Evolutionary conservation across 2,329 filamentous ascomycete genomes (phyloP).

Genomic region (Hypomyces perniciosus): DNA sequence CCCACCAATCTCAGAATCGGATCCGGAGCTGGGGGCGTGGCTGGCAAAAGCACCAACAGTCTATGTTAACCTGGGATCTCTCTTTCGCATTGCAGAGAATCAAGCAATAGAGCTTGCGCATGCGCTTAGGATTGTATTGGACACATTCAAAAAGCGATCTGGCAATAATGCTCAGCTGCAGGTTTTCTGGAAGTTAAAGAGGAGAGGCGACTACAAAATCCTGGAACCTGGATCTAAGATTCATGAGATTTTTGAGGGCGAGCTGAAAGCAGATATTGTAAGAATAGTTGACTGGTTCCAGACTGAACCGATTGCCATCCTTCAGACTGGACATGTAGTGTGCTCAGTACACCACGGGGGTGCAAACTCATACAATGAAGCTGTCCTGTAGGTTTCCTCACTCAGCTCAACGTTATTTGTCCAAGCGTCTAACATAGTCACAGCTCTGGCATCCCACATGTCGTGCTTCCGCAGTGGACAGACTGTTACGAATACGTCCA

Average conservation of each 20-base stretch:
- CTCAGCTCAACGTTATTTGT: too few species aligned
- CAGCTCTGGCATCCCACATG: slow-evolving; percentile 40
- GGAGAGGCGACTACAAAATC: slow-evolving; percentile 13
- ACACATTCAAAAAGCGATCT: slow-evolving; percentile 14
- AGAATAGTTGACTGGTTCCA: slow-evolving; percentile 36
- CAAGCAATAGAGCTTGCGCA: slow-evolving; percentile 34
- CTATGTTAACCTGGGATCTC: slow-evolving; percentile 43
- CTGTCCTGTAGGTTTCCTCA: slow-evolving; percentile 25
- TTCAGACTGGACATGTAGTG: slow-evolving; percentile 32
- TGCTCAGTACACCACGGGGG: slow-evolving; percentile 42
- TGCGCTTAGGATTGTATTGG: slow-evolving; percentile 31
- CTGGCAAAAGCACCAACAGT: slow-evolving; percentile 36
- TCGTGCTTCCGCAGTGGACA: slow-evolving; percentile 39
- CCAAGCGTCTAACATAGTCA: neutral
- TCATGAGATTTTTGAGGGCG: slow-evolving; percentile 18
- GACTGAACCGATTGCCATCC: slow-evolving; percentile 30
- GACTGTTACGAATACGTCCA: slow-evolving; percentile 43
- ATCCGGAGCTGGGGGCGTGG: slow-evolving; percentile 39
- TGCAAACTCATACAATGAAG: slow-evolving; percentile 38
- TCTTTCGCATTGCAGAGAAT: slow-evolving; percentile 24
- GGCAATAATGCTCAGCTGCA: slow-evolving; percentile 13
- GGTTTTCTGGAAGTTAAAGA: slow-evolving; percentile 31
- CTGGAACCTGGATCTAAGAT: slow-evolving; percentile 12
- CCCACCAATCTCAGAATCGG: slow-evolving; percentile 26
- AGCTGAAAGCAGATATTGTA: slow-evolving; percentile 26